Conservation (phyloP, 805 yeast species). For the Yamadazyma scolyti region DNA sequence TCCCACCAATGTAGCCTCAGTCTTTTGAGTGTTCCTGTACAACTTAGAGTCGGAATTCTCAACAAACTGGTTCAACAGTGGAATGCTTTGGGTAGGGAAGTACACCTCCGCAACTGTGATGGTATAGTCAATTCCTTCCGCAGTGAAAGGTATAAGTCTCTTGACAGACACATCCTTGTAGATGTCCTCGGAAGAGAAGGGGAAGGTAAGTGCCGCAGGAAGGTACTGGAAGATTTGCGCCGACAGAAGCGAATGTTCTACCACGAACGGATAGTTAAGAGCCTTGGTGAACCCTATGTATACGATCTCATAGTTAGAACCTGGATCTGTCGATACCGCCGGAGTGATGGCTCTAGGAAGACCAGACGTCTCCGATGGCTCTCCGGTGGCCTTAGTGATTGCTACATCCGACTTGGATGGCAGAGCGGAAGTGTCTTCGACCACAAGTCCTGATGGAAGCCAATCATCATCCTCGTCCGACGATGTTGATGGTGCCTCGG, state of each 20-base stretch:
- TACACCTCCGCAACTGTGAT: conserved; percentile 88
- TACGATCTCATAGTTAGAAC: conserved; percentile 47
- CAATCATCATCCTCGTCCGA: conserved; percentile 23
- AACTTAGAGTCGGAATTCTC: conserved; percentile 51
- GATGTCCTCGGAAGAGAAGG: conserved; percentile 41
- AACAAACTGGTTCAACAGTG: conserved; percentile 47
- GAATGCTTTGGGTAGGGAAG: conserved; percentile 58
- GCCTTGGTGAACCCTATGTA: conserved; percentile 76
- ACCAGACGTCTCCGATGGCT: conserved; percentile 36
- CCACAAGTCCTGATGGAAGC: conserved; percentile 34
- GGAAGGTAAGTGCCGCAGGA: conserved; percentile 66
- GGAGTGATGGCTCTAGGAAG: conserved; percentile 82
- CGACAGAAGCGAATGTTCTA: conserved; percentile 64
- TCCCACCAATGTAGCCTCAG: conserved; percentile 54
- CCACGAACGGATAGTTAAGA: conserved; percentile 83
- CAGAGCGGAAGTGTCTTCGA: conserved; percentile 13
- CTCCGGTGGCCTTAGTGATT: conserved; percentile 26
- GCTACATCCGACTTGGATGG: conserved; percentile 25
- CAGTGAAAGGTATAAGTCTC: conserved; percentile 72
- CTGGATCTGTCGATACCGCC: conserved; percentile 44
- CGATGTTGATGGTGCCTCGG: conserved; percentile 10
- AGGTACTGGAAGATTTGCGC: conserved; percentile 84
- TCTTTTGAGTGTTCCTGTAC: conserved; percentile 55
- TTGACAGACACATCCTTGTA: conserved; percentile 51
- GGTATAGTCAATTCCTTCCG: conserved; percentile 51